These are phyloP conservation scores for Tephrocybe sp. DNA, from an alignment of 768 basidiomycete species.

Conservation along the genomic window DNA sequence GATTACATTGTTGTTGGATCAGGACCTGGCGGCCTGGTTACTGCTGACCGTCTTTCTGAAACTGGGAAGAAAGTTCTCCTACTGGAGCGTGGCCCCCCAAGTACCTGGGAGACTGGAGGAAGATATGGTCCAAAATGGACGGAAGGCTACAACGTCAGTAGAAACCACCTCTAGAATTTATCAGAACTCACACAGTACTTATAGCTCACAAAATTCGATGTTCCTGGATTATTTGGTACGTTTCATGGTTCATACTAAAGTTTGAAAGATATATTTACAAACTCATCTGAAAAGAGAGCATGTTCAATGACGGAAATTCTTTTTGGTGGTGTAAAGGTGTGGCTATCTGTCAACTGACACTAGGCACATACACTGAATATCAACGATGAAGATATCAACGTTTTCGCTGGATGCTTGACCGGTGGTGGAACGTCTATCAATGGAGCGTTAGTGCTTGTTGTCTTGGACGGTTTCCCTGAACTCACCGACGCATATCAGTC, in stretches of 20 bases:
- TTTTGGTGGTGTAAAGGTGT: constrained; percentile 68
- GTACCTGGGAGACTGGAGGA: constrained; percentile 57
- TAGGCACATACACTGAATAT: neutral
- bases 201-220: constrained; percentile 63
- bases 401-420: constrained; percentile 62
- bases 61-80: constrained; percentile 62
- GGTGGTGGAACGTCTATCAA: constrained; percentile 66
- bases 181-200: neutral
- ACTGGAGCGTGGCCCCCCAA: constrained; percentile 62
- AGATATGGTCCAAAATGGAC: constrained; percentile 52
- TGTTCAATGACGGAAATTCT: constrained; percentile 55
- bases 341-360: neutral
- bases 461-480: neutral
- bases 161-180: neutral
- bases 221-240: constrained; percentile 55
- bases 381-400: constrained; percentile 42
- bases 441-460: constrained; percentile 46
- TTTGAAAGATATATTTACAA: no score
- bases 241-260: no score
- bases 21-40: constrained; percentile 57
- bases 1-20: constrained; percentile 58
- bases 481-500: constrained; percentile 17
- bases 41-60: constrained; percentile 58
- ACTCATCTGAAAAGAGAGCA: constrained; percentile 38
- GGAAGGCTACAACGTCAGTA: constrained; percentile 34